Evolutionary conservation across 2,329 filamentous ascomycete species (phyloP), one percentile per base, ranked within the genome.

Genomic region (Ustilaginoidea virens): DNA sequence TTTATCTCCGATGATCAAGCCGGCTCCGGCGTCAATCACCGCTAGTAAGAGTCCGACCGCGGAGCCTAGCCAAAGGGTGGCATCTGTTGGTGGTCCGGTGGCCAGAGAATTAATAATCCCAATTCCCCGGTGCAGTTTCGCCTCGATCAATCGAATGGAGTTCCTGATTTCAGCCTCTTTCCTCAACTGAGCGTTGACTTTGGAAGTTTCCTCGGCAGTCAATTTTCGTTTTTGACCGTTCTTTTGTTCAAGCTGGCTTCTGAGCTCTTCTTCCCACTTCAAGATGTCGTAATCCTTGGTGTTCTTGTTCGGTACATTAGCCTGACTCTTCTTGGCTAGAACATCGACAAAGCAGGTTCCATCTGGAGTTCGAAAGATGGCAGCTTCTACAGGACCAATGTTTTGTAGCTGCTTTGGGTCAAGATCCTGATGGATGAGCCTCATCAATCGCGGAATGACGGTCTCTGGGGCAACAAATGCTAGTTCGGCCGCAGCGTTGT

Each of bases 251-350:
- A 98, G 56, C 43, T 94, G 83, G 22, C 73, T 67, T 33, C 86
- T 69, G 6, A 98, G 64, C 38, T 98, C 90, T 49, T 87, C 80
- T 53, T 98, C 90, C 90, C 92, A 98, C 53, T 93, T 94, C 23
- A 94, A 55, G 2, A 83, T 92, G 42, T 98, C 83, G 43, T 94
- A 93, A 48, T 96, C 90, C 50, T 92, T 94, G 27, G 73, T 77
- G 44, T 83, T 93, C 56, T 93, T 96, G 54, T 85, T 78, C 3
- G 83, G 74, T 2, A 78, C 58, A 21, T 64, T 60, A 35, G 70
- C 70, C 33, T 73, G 71, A 2, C 74, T 61, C 48, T 92, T 92
- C 47, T 82, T 86, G 19, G 79, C 81, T 5, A 98, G 65, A 1
- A 96, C 81, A 52, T 98, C 90, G 13, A 98, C 66, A 42, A 92